Evolutionary conservation across 1,284 basidiomycete species (phyloP), one percentile per base, ranked within the genome.

Genomic region (Anthracocystis panici-leucophaei): DNA sequence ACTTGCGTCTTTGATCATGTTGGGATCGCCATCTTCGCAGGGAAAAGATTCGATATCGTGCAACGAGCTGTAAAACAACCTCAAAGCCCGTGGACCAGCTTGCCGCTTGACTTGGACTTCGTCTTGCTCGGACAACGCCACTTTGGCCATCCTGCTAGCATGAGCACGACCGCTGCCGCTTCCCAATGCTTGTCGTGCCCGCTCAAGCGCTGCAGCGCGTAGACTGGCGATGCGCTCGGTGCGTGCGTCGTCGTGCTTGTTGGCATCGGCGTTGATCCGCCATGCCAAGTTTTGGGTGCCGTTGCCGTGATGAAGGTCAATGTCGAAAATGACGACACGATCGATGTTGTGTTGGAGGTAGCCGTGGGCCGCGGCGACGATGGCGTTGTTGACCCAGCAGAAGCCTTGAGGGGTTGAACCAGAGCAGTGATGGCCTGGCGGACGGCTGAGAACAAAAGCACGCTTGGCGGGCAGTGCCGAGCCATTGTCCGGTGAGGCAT

Each of bases 341-440:
- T 92, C 90, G 55, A 97, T 88, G 6, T 89, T 89, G 80, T 97
- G 91, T 54, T 90, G 87, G 4, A 95, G 86, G 84, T 97, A 91
- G 92, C 93, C 95, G 84, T 97, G 93, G 20, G 94, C 92, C 25
- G 94, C 93, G 0, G 90, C 95, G 3, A 98, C 90, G 1, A 92
- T 91, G 0, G 95, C 93, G 81, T 98, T 98, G 83, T 98, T 97
- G 42, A 97, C 89, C 82, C 96, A 94, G 86, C 94, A 98, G 85
- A 85, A 89, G 75, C 95, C 96, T 9, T 91, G 92, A 0, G 95
- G 95, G 0, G 71, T 61, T 11, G 75, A 73, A 9, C 81, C 76
- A 33, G 72, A 73, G 55, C 84, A 85, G 73, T 85, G 84, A 58
- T 85, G 84, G 4, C 84, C 84, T 2, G 84, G 84, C 12, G 84